Percentiles rank a stretch among this genome's conserved stretches.
Conservation (phyloP, 495 filamentous ascomycete species). For the Coniosporium apollinis region DNA sequence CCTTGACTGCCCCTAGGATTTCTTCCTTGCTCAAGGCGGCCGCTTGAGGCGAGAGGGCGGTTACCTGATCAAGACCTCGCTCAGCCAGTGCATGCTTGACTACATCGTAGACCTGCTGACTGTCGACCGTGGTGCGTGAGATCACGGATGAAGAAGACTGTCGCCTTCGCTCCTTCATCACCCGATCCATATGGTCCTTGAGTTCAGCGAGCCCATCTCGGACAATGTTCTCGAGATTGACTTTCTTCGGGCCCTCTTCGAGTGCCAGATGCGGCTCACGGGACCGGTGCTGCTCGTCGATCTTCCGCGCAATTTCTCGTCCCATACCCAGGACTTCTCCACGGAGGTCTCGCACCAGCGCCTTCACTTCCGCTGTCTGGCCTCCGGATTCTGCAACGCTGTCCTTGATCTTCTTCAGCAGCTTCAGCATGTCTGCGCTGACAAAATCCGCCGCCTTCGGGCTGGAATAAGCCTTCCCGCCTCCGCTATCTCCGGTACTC, state of each 20-base stretch:
- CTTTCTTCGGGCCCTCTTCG: constrained; percentile 33
- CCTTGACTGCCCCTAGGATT: constrained; percentile 67
- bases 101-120: constrained; percentile 64
- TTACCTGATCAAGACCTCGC: constrained; percentile 13
- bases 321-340: constrained; percentile 92
- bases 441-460: constrained; percentile 25
- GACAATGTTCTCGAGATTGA: constrained; percentile 61
- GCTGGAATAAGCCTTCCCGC: constrained; percentile 17
- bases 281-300: constrained; percentile 46
- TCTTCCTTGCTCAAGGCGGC: constrained; percentile 53
- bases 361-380: constrained; percentile 78
- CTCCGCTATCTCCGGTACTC: constrained; percentile 12
- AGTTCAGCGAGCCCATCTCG: constrained; percentile 64
- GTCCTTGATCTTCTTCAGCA: constrained; percentile 70
- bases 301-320: constrained; percentile 62
- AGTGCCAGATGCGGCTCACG: constrained; percentile 27
- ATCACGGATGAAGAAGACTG: constrained; percentile 38
- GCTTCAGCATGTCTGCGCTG: constrained; percentile 52
- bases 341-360: constrained; percentile 69
- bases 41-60: constrained; percentile 2
- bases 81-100: constrained; percentile 65
- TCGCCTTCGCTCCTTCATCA: constrained; percentile 57
- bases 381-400: constrained; percentile 73
- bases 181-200: constrained; percentile 57
- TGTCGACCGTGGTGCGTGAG: constrained; percentile 42